phyloP scores from a whole-genome alignment of 1,284 basidiomycete genomes.

The Rhodotorula sp. region DNA sequence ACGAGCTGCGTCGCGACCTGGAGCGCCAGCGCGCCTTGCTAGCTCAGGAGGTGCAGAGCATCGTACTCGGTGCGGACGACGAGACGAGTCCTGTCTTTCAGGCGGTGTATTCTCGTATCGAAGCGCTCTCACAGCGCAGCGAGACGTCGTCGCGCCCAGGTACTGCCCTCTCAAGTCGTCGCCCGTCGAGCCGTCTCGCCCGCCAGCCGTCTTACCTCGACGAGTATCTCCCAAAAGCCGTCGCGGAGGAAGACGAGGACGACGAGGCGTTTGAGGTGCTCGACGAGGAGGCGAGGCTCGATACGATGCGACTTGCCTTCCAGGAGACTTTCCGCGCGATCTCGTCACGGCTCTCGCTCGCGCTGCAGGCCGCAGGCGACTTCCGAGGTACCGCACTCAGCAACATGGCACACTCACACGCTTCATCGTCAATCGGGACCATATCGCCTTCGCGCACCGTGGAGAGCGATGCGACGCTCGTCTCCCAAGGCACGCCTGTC shows the following conservation, averaged over 20 bases:
- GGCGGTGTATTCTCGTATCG: slow-evolving; percentile 6
- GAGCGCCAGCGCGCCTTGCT: slow-evolving; percentile 40
- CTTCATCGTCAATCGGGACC: neutral
- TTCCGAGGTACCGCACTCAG: neutral
- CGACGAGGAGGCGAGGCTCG: slow-evolving; percentile 23
- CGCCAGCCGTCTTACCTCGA: neutral
- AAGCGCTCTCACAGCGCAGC: slow-evolving; percentile 8
- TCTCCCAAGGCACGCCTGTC: neutral
- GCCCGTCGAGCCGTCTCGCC: slow-evolving; percentile 6
- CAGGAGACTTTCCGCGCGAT: slow-evolving; percentile 38
- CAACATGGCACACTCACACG: neutral
- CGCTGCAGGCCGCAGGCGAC: slow-evolving; percentile 28
- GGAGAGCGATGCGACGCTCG: neutral
- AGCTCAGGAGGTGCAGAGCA: slow-evolving; percentile 22
- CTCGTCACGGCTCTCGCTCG: slow-evolving; percentile 35
- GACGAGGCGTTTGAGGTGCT: neutral
- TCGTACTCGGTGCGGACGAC: slow-evolving; percentile 5
- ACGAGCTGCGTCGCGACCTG: slow-evolving; percentile 32
- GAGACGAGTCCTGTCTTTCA: slow-evolving; percentile 15
- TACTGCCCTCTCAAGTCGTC: slow-evolving; percentile 2
- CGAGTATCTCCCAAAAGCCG: neutral
- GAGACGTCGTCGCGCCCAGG: slow-evolving; percentile 16
- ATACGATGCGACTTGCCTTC: slow-evolving; percentile 24
- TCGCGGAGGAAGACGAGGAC: slow-evolving; percentile 9
- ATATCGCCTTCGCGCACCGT: neutral